Evolutionary conservation across 2,329 filamentous ascomycete genomes (phyloP).

Genomic region (Ophiocordyceps australis): DNA sequence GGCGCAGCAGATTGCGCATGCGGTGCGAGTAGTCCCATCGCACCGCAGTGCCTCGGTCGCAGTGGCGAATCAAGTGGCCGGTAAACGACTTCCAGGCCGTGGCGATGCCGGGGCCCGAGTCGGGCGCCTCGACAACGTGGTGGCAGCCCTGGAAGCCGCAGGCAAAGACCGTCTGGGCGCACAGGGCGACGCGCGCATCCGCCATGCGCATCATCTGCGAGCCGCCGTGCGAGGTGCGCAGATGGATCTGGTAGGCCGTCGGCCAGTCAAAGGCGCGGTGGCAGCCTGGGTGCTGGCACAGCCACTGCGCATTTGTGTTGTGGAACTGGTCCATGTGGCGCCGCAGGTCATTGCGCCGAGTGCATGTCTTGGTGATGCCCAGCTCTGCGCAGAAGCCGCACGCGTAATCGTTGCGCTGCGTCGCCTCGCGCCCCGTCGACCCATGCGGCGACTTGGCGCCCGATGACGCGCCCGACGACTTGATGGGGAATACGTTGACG

Average conservation of each 20-base stretch:
- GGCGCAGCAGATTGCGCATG: conserved; percentile 24
- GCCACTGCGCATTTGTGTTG: conserved; percentile 26
- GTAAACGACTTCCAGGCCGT: conserved; percentile 27
- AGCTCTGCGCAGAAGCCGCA: conserved; percentile 17
- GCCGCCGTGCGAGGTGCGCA: conserved; percentile 24
- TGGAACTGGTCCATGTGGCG: conserved; percentile 29
- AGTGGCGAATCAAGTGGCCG: conserved; percentile 26
- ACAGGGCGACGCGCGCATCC: conserved; percentile 22
- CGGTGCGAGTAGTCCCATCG: conserved; percentile 25
- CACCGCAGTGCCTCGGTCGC: conserved; percentile 20
- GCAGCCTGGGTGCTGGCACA: conserved; percentile 23
- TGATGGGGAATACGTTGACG: too few relatives aligned
- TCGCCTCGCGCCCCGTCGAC: too few relatives aligned
- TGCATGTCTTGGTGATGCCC: conserved; percentile 21
- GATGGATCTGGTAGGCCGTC: conserved; percentile 25
- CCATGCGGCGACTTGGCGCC: too few relatives aligned
- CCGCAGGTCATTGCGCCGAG: conserved; percentile 27
- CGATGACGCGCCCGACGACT: too few relatives aligned
- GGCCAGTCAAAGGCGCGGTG: conserved; percentile 27
- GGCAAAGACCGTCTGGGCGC: conserved; percentile 27
- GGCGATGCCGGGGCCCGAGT: conserved; percentile 17
- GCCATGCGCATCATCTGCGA: conserved; percentile 21
- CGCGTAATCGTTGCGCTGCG: conserved; percentile 6
- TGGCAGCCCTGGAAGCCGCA: conserved; percentile 26
- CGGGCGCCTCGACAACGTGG: conserved; percentile 22